Evolutionary conservation across 495 filamentous ascomycete genomes (phyloP), one percentile per base, ranked within the genome.

Genomic region (Penicillium soppii): DNA sequence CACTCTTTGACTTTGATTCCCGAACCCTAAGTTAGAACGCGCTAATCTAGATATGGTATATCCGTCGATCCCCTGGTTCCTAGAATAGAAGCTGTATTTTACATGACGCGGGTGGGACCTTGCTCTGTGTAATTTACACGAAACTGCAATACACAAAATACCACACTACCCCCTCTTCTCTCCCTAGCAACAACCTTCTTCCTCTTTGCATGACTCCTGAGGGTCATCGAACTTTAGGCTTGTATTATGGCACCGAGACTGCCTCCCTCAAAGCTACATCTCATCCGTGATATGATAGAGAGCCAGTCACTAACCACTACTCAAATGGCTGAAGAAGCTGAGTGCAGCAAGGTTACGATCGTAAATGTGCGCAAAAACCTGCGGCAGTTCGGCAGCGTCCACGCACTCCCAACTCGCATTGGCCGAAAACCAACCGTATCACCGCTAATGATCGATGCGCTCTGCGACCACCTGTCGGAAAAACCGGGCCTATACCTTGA

Each of bases 301-400:
- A n/a, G n/a, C n/a, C n/a, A n/a, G n/a, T n/a, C n/a, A n/a, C n/a
- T n/a, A n/a, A 13, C 47, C 12, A 56, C 53, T 1, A 36, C 27
- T 8, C 9, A 42, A 29, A 51, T 52, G 33, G 53, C 53, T 0
- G 47, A 56, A 51, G 47, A 22, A 13, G 53, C 47, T 56, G 47
- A 33, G 3, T 51, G 47, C n/a, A 52, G 43, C 36, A 35, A 35
- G 10, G 20, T 27, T 26, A 36, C 49, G 8, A 30, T 43, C 23
- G 38, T 38, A 0, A 52, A 37, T 13, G 43, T 51, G 13, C 3
- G 0, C 15, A 33, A n/a, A n/a, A n/a, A n/a, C n/a, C n/a, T n/a
- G 16, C 35, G 35, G 30, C 10, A 6, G 10, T 33, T 33, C 9
- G 9, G 30, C 15, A 37, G 3, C 6, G 35, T 19, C 35, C 5